Evolutionary conservation across 257 asterid genomes (phyloP).

Genomic region (Solanum pennellii): DNA sequence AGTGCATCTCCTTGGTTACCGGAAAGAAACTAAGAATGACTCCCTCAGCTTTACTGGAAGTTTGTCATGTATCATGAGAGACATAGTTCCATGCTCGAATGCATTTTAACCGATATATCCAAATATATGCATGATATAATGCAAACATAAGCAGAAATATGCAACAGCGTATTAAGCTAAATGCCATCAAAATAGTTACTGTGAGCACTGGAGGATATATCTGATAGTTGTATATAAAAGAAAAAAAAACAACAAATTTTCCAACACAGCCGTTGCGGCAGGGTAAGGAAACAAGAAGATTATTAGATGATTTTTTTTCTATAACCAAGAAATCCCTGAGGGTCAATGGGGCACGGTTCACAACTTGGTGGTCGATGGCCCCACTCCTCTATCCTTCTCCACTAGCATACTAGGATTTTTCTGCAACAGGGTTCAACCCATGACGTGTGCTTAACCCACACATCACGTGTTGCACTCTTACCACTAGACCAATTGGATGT

Average conservation of each 20-base stretch:
- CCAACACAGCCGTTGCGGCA: background rate
- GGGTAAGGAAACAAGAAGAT: background rate
- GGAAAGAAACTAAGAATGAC: background rate
- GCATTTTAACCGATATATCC: background rate
- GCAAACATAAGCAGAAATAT: background rate
- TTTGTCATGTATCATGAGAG: background rate
- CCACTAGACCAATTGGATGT: background rate
- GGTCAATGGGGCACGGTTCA: background rate
- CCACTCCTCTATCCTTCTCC: background rate
- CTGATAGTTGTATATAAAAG: background rate
- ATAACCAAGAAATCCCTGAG: background rate
- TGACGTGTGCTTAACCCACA: background rate
- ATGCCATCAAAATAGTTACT: background rate
- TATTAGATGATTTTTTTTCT: background rate
- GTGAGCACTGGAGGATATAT: background rate
- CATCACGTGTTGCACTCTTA: background rate
- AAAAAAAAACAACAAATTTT: background rate
- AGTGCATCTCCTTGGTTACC: background rate
- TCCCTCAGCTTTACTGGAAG: background rate
- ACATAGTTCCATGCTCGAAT: background rate
- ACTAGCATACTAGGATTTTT: background rate
- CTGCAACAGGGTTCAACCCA: background rate
- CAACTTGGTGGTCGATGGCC: background rate
- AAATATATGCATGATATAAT: background rate
- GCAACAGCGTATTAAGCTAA: background rate